Evolutionary conservation across 2,329 filamentous ascomycete genomes (phyloP).

Genomic region (Dryadomyces quercus-mongolicae): DNA sequence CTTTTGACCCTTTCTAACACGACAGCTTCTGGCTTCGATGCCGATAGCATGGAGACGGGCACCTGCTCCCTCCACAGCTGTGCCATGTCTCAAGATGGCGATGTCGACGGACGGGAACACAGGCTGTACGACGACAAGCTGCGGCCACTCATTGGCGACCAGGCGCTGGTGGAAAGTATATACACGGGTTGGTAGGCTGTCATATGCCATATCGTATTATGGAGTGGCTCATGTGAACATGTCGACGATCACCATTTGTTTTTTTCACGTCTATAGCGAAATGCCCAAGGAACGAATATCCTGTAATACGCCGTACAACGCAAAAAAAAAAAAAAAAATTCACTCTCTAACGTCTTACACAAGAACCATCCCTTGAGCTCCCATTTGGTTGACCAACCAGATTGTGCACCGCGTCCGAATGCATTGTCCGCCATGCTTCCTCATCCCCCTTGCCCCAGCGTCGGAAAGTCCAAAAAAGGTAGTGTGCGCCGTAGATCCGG

Average conservation of each 20-base stretch:
- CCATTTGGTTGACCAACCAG: background rate
- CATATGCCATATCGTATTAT: too few relatives aligned
- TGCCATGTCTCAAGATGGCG: constrained; percentile 56
- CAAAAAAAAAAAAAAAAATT: background rate
- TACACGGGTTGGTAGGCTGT: background rate
- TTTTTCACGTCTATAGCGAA: too few relatives aligned
- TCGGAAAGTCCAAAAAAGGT: background rate
- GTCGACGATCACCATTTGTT: too few relatives aligned
- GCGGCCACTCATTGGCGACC: constrained; percentile 17
- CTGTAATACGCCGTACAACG: background rate
- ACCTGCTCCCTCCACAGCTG: constrained; percentile 64
- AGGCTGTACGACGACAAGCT: constrained; percentile 49
- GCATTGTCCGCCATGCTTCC: background rate
- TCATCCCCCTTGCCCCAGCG: background rate
- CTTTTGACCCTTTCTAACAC: background rate
- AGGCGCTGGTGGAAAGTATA: background rate
- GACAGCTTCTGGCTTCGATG: constrained; percentile 71
- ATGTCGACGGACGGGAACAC: constrained; percentile 47
- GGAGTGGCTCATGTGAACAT: too few relatives aligned
- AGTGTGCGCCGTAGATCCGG: background rate
- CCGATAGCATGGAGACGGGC: constrained; percentile 58
- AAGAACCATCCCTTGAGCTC: background rate
- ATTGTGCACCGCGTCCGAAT: background rate
- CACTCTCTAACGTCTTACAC: background rate
- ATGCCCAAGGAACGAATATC: background rate